Percentiles rank a stretch among this genome's conserved stretches.
phyloP scores from a whole-genome alignment of 495 filamentous ascomycete genomes.

The Talaromyces nanjingensis region DNA sequence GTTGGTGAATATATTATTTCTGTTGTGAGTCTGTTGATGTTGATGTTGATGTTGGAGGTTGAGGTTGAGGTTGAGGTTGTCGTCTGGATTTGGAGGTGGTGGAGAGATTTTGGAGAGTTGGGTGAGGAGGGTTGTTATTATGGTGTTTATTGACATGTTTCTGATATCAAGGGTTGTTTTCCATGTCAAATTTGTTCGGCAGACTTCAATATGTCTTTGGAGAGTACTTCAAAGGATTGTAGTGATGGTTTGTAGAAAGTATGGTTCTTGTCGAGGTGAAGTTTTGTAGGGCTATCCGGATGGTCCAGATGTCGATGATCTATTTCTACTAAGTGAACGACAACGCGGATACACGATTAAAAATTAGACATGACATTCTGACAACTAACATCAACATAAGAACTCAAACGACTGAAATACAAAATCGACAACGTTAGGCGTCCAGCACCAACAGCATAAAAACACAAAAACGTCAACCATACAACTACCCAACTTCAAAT shows the following conservation, averaged over 20 bases:
- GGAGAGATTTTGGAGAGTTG: constrained; percentile 8
- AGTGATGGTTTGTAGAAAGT: not conserved
- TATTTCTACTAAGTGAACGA: not conserved
- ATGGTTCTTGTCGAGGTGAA: not conserved
- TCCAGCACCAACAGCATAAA: too few species aligned
- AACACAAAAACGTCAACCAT: not conserved
- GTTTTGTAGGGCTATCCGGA: not conserved
- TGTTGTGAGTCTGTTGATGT: not conserved
- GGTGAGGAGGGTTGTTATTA: constrained; percentile 10
- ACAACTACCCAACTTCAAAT: not conserved
- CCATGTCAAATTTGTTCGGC: not conserved
- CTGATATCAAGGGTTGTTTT: not conserved
- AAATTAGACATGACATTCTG: not conserved
- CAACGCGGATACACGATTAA: not conserved
- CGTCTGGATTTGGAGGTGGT: too few species aligned
- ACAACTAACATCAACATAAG: not conserved
- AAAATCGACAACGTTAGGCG: too few species aligned
- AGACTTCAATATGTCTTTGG: not conserved
- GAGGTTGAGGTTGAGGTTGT: constrained; percentile 8
- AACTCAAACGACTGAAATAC: not conserved
- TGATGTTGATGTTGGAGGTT: not conserved
- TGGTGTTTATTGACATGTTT: not conserved
- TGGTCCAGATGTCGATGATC: not conserved
- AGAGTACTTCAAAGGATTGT: not conserved
- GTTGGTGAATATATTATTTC: constrained; percentile 15